phyloP scores from a whole-genome alignment of 2,329 filamentous ascomycete species.

The Apiospora sp. region DNA sequence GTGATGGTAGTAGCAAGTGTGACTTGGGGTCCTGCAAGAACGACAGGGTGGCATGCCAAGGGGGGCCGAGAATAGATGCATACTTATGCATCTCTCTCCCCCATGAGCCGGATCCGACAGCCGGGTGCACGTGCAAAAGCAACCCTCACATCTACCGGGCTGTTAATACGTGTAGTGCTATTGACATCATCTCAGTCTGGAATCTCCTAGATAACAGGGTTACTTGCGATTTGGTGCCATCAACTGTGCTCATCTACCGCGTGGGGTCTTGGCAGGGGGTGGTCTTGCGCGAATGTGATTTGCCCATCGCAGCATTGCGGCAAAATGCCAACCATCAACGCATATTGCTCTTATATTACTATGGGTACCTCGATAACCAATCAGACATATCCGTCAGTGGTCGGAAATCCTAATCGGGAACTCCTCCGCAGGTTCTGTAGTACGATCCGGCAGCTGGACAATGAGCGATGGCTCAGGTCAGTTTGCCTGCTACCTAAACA shows the following conservation, averaged over 20 bases:
- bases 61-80: conserved; percentile 1
- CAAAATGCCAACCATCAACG: neutral
- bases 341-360: neutral
- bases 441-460: neutral
- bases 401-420: neutral
- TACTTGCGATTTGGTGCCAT: neutral
- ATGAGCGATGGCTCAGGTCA: too few relatives aligned
- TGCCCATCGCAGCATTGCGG: neutral
- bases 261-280: conserved; percentile 10
- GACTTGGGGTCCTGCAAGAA: neutral
- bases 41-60: neutral
- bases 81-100: neutral
- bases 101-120: neutral
- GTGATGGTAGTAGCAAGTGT: neutral
- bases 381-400: neutral
- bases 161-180: neutral
- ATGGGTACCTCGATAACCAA: neutral
- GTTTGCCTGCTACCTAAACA: too few relatives aligned
- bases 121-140: neutral
- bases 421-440: neutral
- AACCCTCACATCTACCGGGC: neutral
- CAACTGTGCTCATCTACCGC: neutral
- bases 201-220: neutral
- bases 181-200: neutral
- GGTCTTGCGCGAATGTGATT: neutral